A percentile compares a stretch with the other conserved stretches of the same genome.
These are phyloP conservation scores for Arthrobotrys musiformis DNA, from an alignment of 2,329 filamentous ascomycete species.

Conservation along the genomic window DNA sequence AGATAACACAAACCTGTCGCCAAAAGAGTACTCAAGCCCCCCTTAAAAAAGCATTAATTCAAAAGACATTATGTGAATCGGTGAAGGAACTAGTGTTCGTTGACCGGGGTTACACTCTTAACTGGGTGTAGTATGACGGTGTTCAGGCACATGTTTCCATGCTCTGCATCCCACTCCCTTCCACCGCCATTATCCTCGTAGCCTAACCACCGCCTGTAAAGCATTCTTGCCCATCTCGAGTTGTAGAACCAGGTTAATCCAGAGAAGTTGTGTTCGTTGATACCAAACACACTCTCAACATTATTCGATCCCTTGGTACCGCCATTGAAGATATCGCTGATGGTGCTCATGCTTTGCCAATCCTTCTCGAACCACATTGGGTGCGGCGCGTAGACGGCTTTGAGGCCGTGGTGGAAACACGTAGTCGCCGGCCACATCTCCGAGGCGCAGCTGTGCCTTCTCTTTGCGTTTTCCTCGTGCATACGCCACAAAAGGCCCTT, in stretches of 20 bases:
- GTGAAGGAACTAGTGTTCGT: constrained; percentile 20
- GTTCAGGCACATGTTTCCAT: constrained; percentile 85
- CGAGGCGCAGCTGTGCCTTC: constrained; percentile 89
- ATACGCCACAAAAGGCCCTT: constrained; percentile 82
- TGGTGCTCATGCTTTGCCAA: constrained; percentile 38
- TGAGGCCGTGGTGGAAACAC: constrained; percentile 89
- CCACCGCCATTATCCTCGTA: constrained; percentile 68
- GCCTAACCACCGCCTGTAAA: constrained; percentile 77
- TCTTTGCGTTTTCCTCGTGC: constrained; percentile 87
- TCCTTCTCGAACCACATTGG: constrained; percentile 53
- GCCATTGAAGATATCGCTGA: constrained; percentile 79
- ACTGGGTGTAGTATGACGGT: constrained; percentile 90
- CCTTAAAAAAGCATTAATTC: background rate
- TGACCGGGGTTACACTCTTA: constrained; percentile 68
- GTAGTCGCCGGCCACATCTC: constrained; percentile 96
- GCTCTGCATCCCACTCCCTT: constrained; percentile 64
- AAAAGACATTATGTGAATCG: background rate
- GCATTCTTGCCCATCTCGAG: constrained; percentile 34
- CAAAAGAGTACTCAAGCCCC: background rate
- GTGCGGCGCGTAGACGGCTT: constrained; percentile 68
- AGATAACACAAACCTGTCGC: constrained; percentile 28
- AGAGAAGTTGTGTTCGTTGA: constrained; percentile 52
- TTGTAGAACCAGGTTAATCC: constrained; percentile 74
- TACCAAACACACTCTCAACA: constrained; percentile 63
- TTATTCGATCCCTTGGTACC: constrained; percentile 64